Evolutionary conservation across 805 yeast species (phyloP).

Genomic region (Kodamaea jinghongensis): DNA sequence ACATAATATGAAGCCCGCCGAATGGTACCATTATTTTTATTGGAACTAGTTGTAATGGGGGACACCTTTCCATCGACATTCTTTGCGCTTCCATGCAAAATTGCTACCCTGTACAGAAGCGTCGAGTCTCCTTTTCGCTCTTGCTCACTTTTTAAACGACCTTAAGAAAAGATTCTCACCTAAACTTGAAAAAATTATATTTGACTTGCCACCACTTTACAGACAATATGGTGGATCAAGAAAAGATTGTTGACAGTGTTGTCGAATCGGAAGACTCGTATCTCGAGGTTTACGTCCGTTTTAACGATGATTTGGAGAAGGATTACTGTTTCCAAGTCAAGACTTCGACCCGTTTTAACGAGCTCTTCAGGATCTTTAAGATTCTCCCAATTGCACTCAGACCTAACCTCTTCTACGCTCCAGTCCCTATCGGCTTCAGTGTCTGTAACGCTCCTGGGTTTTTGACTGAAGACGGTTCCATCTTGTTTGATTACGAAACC

Average conservation of each 20-base stretch:
- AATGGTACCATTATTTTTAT: too few relatives aligned
- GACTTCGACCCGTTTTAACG: constrained; percentile 54
- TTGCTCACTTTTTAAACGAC: background rate
- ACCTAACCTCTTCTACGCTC: constrained; percentile 72
- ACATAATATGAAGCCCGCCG: too few relatives aligned
- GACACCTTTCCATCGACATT: too few relatives aligned
- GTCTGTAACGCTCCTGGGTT: constrained; percentile 71
- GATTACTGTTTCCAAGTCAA: constrained; percentile 87
- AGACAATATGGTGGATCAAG: constrained; percentile 14
- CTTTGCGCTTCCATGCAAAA: too few relatives aligned
- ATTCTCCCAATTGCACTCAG: constrained; percentile 71
- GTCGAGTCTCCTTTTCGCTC: background rate
- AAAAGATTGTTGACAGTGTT: constrained; percentile 22
- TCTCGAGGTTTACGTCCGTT: constrained; percentile 65
- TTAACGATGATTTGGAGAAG: constrained; percentile 80
- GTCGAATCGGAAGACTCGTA: constrained; percentile 24
- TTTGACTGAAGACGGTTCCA: constrained; percentile 77
- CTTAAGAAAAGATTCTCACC: background rate
- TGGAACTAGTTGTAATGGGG: too few relatives aligned
- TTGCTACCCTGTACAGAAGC: too few relatives aligned
- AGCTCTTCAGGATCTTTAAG: constrained; percentile 59
- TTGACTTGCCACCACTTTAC: too few relatives aligned
- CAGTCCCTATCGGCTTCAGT: constrained; percentile 61
- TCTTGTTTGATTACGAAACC: constrained; percentile 66
- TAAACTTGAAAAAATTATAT: background rate